Percentiles rank a stretch among this genome's conserved stretches.
These are phyloP conservation scores for Lentinus brumalis DNA, from an alignment of 768 basidiomycete species.

Conservation along the genomic window DNA sequence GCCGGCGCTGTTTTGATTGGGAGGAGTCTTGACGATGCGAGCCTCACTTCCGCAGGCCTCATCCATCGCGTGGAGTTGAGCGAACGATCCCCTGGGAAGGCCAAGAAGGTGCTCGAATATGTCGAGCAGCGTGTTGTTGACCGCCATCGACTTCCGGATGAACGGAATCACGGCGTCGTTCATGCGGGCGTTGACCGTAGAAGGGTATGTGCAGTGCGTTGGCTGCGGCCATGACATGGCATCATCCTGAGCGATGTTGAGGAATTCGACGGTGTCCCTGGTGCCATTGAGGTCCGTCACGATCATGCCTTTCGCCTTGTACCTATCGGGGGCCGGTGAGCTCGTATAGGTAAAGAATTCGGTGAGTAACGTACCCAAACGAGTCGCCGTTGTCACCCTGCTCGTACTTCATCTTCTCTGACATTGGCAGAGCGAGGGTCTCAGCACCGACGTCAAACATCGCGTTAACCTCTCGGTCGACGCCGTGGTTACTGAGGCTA, in stretches of 20 bases:
- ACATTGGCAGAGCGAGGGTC: slow-evolving; percentile 53
- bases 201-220: slow-evolving; percentile 59
- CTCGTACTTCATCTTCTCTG: slow-evolving; percentile 60
- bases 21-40: slow-evolving; percentile 52
- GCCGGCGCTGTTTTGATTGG: slow-evolving; percentile 32
- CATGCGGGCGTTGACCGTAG: slow-evolving; percentile 53
- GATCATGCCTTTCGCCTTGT: slow-evolving; percentile 65
- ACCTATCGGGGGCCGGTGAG: slow-evolving; percentile 30
- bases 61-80: slow-evolving; percentile 42
- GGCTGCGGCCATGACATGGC: slow-evolving; percentile 57
- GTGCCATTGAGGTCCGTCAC: slow-evolving; percentile 63
- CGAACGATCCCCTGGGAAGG: slow-evolving; percentile 51
- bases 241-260: slow-evolving; percentile 73
- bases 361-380: slow-evolving; percentile 36
- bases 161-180: slow-evolving; percentile 53
- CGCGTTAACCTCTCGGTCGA: slow-evolving; percentile 44
- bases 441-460: slow-evolving; percentile 62
- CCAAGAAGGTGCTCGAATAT: slow-evolving; percentile 61
- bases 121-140: slow-evolving; percentile 54
- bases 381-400: slow-evolving; percentile 51
- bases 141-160: slow-evolving; percentile 54
- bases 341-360: neutral
- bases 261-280: slow-evolving; percentile 59
- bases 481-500: slow-evolving; percentile 60
- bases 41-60: slow-evolving; percentile 61